Conservation (phyloP, 106 monocot genomes). For the Xerophyta viscosa region DNA sequence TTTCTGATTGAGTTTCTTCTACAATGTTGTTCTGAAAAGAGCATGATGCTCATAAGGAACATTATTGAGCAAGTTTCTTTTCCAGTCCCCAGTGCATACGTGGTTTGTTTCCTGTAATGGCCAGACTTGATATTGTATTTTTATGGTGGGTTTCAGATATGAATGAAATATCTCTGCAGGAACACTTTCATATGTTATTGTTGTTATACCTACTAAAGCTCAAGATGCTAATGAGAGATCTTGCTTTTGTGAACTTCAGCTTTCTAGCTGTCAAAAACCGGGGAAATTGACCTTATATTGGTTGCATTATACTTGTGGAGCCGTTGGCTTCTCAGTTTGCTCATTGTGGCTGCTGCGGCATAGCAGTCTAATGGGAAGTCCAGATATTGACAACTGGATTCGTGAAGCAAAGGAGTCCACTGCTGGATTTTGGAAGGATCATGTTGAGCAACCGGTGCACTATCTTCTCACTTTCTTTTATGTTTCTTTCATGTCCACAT, state of each 20-base stretch:
- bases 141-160: background rate
- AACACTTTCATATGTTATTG: background rate
- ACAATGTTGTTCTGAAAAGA: too few relatives aligned
- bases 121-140: background rate
- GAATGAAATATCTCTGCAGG: background rate
- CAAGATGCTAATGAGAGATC: conserved; percentile 3
- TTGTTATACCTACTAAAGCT: background rate
- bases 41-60: too few relatives aligned
- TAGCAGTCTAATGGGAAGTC: conserved; percentile 94
- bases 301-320: conserved; percentile 81
- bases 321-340: conserved; percentile 74
- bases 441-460: conserved; percentile 80
- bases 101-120: background rate
- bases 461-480: background rate
- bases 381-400: conserved; percentile 96
- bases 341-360: conserved; percentile 87
- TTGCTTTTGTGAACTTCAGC: conserved; percentile 28
- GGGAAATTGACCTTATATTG: conserved; percentile 66
- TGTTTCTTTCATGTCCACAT: background rate
- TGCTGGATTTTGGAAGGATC: conserved; percentile 67
- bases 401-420: conserved; percentile 85
- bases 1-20: too few relatives aligned
- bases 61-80: background rate
- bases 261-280: conserved; percentile 74
- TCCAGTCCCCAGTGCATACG: background rate